A percentile compares a stretch with the other conserved stretches of the same genome.
phyloP scores from a whole-genome alignment of 768 basidiomycete species.

The Clitopilus passeckerianus region DNA sequence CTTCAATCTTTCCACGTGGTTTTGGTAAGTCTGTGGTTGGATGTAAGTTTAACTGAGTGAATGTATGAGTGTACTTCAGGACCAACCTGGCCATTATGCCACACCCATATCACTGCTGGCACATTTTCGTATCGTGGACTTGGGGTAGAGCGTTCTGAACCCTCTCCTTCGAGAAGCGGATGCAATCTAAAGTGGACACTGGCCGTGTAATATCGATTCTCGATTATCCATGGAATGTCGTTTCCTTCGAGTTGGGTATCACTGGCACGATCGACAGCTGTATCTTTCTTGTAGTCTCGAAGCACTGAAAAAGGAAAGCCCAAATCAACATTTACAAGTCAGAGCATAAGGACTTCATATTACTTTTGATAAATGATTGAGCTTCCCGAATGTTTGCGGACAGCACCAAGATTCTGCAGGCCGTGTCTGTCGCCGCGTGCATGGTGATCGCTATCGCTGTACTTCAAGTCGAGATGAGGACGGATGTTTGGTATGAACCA shows the following conservation, averaged over 20 bases:
- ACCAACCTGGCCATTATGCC: constrained; percentile 62
- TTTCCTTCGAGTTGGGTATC: not conserved
- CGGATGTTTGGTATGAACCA: too few species aligned
- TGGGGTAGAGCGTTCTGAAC: not conserved
- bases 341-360: not conserved
- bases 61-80: too few species aligned
- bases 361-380: constrained; percentile 19
- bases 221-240: not conserved
- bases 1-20: constrained; percentile 41
- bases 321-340: not conserved
- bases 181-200: not conserved
- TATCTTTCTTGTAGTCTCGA: not conserved
- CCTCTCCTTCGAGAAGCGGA: not conserved
- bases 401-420: constrained; percentile 29
- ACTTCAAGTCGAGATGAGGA: not conserved
- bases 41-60: constrained; percentile 25
- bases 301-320: not conserved
- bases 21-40: constrained; percentile 52
- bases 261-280: not conserved
- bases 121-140: constrained; percentile 21
- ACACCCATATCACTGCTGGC: constrained; percentile 74
- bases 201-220: not conserved
- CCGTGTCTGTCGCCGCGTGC: not conserved
- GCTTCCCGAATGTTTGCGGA: constrained; percentile 23
- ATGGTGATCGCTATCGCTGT: not conserved